Base-by-base conservation (phyloP, 257 asterid species). In the Thymus mandschuricus region DNA sequence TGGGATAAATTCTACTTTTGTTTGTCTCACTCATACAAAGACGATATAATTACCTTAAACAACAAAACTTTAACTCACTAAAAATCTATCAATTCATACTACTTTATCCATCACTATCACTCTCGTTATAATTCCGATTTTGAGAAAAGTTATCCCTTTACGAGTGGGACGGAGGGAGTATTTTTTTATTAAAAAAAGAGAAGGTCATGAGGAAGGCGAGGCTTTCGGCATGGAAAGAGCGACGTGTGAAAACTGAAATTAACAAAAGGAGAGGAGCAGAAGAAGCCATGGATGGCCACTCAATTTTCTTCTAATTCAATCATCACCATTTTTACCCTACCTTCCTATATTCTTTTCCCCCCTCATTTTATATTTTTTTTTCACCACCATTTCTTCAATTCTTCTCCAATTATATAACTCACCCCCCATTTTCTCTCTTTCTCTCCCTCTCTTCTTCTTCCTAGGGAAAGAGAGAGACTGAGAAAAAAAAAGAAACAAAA, bases 191-290 rank as follows among this genome's bases (percentile, higher is more conserved):
- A 21, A 21, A 21, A 21, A 21, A 44, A 44, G 9, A 8, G 6
- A 44, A 44, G 49, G 5, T 38, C 6, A 3, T 56, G 38, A 69
- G 69, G 57, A 27, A 27, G 34, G 85, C 87, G 95, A 81, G 58
- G 76, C 84, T 63, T 80, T 71, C 80, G 92, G 86, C 78, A 74
- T 69, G 77, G 86, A 82, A 81, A 41, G 74, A 74, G 79, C 75
- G 71, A 70, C 52, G 61, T 75, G 51, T 60, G 52, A 66, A 33
- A 28, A 64, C 71, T 56, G 80, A 49, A 67, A 13, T 12, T n/a
- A 50, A 63, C 27, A 28, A 69, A 48, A 64, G 49, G 74, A 52
- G 63, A 72, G 64, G 57, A 48, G 15, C 1, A 59, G 15, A 41
- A 62, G 65, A 45, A 61, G 67, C 71, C 60, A 59, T 75, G 80